A percentile compares a stretch with the other conserved stretches of the same genome.
Conservation (phyloP, 2,329 filamentous ascomycete species). For the Madurella fahalii region DNA sequence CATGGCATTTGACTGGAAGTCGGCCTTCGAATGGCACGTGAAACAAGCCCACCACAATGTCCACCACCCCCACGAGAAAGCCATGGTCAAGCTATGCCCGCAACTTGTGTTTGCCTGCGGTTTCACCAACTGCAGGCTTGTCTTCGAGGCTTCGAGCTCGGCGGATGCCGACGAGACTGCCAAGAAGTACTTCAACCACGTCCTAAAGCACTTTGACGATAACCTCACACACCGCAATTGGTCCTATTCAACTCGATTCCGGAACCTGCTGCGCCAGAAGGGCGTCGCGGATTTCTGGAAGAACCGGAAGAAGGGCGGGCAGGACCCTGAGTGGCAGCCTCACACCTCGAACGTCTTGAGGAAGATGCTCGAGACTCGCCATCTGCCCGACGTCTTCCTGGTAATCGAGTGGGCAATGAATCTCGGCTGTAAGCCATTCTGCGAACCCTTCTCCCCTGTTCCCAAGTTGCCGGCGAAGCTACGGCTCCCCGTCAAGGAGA, state of each 20-base stretch:
- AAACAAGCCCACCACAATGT: constrained; percentile 42
- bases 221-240: constrained; percentile 36
- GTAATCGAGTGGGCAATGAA: constrained; percentile 6
- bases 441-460: constrained; percentile 7
- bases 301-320: constrained; percentile 33
- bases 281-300: constrained; percentile 38
- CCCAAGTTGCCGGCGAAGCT: constrained; percentile 10
- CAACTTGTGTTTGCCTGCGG: constrained; percentile 48
- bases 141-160: constrained; percentile 42
- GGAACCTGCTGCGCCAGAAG: constrained; percentile 41
- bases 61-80: constrained; percentile 34
- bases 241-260: constrained; percentile 43
- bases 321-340: constrained; percentile 38
- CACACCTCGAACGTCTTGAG: constrained; percentile 39
- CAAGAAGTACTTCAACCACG: constrained; percentile 44
- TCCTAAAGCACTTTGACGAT: constrained; percentile 46
- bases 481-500: constrained; percentile 10
- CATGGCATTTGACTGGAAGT: constrained; percentile 46
- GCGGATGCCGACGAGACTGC: constrained; percentile 37
- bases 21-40: constrained; percentile 44
- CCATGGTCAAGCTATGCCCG: constrained; percentile 41
- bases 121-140: constrained; percentile 41
- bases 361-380: constrained; percentile 44
- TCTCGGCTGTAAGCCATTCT: constrained; percentile 11
- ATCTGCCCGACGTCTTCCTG: constrained; percentile 34